Conservation (phyloP, 1,139 yeast species). For the Hyphopichia khmerensis region DNA sequence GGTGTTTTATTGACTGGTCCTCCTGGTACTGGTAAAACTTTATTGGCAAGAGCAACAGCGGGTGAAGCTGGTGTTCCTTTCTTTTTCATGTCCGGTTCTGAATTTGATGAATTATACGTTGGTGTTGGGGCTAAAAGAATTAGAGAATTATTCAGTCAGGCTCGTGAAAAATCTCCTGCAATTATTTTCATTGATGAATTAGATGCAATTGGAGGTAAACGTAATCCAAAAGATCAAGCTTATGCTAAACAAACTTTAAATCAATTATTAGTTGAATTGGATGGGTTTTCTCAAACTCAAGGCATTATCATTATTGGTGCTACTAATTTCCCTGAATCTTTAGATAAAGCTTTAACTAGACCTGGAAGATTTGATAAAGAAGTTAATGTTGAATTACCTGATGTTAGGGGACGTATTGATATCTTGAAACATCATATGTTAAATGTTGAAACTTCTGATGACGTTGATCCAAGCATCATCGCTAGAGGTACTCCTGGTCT, state of each 20-base stretch:
- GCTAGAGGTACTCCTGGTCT: conserved; percentile 98
- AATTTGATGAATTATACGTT: conserved; percentile 94
- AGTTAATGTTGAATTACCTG: conserved; percentile 94
- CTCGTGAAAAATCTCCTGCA: conserved; percentile 94
- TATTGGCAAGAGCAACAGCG: conserved; percentile 96
- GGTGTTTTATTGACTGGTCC: conserved; percentile 98
- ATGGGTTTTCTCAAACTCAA: conserved; percentile 90
- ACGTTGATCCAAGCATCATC: conserved; percentile 82
- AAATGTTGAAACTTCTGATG: conserved; percentile 80
- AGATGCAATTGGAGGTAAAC: conserved; percentile 97
- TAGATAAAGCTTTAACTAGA: conserved; percentile 95
- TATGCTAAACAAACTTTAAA: conserved; percentile 96
- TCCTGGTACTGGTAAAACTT: conserved; percentile 99
- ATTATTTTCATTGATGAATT: conserved; percentile 94
- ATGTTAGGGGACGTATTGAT: conserved; percentile 94
- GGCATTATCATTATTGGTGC: conserved; percentile 98
- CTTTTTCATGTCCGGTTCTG: conserved; percentile 97
- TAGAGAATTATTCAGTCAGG: conserved; percentile 88
- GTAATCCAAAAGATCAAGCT: conserved; percentile 97
- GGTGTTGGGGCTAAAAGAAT: conserved; percentile 99
- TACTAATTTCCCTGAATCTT: conserved; percentile 94
- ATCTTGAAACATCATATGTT: conserved; percentile 90
- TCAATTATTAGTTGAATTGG: conserved; percentile 92
- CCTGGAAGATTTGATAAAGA: conserved; percentile 98
- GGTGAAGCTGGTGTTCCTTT: conserved; percentile 99